Conservation (phyloP, 2,329 filamentous ascomycete species). For the Cladosporium velox region DNA sequence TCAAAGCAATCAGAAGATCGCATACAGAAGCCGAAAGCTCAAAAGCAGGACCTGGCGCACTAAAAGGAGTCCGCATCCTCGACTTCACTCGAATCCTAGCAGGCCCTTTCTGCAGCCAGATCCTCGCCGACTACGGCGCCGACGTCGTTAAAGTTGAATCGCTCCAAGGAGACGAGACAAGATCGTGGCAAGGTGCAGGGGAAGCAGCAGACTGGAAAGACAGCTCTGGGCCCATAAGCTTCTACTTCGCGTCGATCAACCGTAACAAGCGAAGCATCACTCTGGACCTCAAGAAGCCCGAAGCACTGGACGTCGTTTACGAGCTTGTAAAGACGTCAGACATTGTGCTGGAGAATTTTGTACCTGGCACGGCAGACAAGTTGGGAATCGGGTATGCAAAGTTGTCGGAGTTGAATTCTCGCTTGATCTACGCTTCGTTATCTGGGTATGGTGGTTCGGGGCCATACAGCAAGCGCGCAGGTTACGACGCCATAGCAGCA, state of each 20-base stretch:
- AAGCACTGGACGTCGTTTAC: constrained; percentile 38
- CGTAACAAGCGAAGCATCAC: constrained; percentile 49
- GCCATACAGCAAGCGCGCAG: constrained; percentile 46
- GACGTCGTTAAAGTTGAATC: constrained; percentile 37
- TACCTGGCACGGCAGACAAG: constrained; percentile 46
- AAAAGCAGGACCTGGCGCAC: constrained; percentile 18
- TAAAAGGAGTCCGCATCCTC: constrained; percentile 28
- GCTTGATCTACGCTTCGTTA: constrained; percentile 47
- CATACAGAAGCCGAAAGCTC: neutral
- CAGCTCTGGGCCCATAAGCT: constrained; percentile 39
- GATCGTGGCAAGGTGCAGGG: constrained; percentile 36
- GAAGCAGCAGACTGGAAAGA: constrained; percentile 35
- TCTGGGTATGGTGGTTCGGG: constrained; percentile 48
- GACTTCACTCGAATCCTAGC: constrained; percentile 34
- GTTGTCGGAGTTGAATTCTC: constrained; percentile 41
- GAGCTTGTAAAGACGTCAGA: constrained; percentile 42
- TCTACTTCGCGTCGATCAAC: constrained; percentile 49
- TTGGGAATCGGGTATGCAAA: constrained; percentile 45
- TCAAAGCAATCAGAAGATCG: neutral
- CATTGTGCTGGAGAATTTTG: constrained; percentile 49
- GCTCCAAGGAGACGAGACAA: constrained; percentile 33
- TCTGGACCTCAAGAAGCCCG: constrained; percentile 43
- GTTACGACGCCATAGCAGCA: constrained; percentile 50
- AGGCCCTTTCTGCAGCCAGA: constrained; percentile 26
- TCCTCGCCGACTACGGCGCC: constrained; percentile 37